A percentile compares a stretch with the other conserved stretches of the same genome.
phyloP scores from a whole-genome alignment of 192 early-diverging fungal species.

The Dimargaris cristalligena region DNA sequence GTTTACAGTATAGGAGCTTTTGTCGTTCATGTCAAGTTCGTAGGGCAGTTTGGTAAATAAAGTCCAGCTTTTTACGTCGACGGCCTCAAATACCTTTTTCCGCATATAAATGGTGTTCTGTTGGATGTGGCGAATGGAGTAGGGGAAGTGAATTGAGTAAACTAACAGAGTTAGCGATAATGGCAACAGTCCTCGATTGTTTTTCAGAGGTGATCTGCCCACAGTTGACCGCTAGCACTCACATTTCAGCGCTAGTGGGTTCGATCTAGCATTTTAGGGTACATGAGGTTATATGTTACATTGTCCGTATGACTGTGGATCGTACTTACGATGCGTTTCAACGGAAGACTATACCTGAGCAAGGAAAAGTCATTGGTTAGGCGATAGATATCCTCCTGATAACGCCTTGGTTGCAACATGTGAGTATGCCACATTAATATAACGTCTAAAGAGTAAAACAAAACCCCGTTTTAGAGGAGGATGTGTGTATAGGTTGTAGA shows the following conservation, averaged over 20 bases:
- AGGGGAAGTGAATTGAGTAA: no score
- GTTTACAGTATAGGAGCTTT: neutral
- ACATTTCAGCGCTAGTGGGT: no score
- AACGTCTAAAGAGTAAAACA: conserved; percentile 1
- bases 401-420: neutral
- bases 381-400: neutral
- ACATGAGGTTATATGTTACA: no score
- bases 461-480: neutral
- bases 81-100: neutral
- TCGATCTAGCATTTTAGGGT: no score
- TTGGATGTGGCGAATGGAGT: neutral
- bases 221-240: no score
- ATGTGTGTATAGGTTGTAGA: no score
- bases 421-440: conserved; percentile 5
- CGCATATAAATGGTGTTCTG: conserved; percentile 4
- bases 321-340: conserved; percentile 2
- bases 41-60: neutral
- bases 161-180: no score
- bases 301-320: no score
- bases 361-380: neutral
- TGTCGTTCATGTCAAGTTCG: neutral
- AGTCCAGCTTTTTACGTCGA: neutral
- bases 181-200: no score
- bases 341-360: neutral
- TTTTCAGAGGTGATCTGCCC: no score